Base-by-base conservation (phyloP, 2,329 filamentous ascomycete species). In the Leptographium flavum region DNA sequence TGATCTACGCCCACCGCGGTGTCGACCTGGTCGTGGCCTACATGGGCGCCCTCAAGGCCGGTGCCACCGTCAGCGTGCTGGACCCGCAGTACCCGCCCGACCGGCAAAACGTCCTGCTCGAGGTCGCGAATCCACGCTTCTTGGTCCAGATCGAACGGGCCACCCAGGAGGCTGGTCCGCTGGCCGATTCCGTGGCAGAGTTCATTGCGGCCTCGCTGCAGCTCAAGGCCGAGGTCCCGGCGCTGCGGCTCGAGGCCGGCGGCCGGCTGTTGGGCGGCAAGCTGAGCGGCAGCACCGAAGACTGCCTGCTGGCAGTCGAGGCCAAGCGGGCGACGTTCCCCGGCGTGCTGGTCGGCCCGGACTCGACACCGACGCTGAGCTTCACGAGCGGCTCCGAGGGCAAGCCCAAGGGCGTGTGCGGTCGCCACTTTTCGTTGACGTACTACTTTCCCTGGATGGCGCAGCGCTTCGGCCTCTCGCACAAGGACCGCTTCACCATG, bases 371-470 rank as follows among this genome's bases (percentile, higher is more conserved):
- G 2, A 94, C 83, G 0, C 67, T 94, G 1, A 74, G 69, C 25
- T 87, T 85, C 58, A 87, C 83, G 1, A 77, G 71, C 7, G 87
- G 87, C 5, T 76, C 71, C 1, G 85, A 93, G 64, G 86, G 84
- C 39, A 70, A 75, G 52, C 87, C 87, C 30, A 94, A 94, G 68
- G 87, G 87, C 53, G 90, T 96, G 13, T 73, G 79, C 46, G 88
- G 90, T 1, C 75, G 90, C 14, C 90, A 96, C 63, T 96, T 83
- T 65, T 83, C 78, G 42, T 67, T 96, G 49, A 76, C 87, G 1
- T 80, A 83, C 55, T 96, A 94, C 65, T 93, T 90, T 58, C 78
- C 81, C 19, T 96, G 87, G 88, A 96, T 96, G 90, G 78, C 86
- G 0, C 67, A 92, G 63, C 77, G 69, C 2, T 96, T 96, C 60